Percentiles rank a stretch among this genome's conserved stretches.
Evolutionary conservation across 2,329 filamentous ascomycete species (phyloP).

Genomic region (Cladorrhinum sp.): DNA sequence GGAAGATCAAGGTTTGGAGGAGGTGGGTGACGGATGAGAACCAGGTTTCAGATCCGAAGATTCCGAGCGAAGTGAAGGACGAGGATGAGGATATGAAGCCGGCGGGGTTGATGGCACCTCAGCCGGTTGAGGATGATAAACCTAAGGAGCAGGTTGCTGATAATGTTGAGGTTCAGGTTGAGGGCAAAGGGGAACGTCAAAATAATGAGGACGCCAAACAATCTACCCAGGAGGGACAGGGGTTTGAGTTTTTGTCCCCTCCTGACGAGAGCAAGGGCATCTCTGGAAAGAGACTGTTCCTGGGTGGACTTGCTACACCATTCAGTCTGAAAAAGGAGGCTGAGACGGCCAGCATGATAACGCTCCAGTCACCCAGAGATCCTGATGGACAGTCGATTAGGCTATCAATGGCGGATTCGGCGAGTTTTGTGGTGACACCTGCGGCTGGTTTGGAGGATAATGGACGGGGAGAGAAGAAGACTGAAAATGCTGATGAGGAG

Average conservation of each 20-base stretch:
- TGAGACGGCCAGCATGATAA: constrained; percentile 68
- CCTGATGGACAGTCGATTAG: constrained; percentile 27
- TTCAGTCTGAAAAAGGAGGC: constrained; percentile 66
- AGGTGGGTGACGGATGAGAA: constrained; percentile 51
- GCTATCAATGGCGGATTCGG: constrained; percentile 33
- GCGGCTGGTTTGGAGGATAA: not conserved
- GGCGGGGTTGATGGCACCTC: constrained; percentile 14
- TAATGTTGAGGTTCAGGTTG: not conserved
- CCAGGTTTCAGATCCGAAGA: constrained; percentile 36
- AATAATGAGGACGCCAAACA: constrained; percentile 26
- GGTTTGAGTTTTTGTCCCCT: constrained; percentile 39
- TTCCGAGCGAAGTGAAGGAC: constrained; percentile 5
- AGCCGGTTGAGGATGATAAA: constrained; percentile 30
- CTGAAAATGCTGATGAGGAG: not conserved
- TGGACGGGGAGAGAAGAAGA: not conserved
- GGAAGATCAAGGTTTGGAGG: constrained; percentile 3
- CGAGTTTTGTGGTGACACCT: constrained; percentile 1
- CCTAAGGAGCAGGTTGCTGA: constrained; percentile 12
- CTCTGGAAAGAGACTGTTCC: constrained; percentile 61
- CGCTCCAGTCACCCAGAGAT: constrained; percentile 49
- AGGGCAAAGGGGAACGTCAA: constrained; percentile 8
- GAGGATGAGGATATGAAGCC: constrained; percentile 23
- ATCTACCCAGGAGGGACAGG: no score
- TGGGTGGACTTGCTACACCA: constrained; percentile 68
- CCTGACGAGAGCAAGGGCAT: constrained; percentile 48